Evolutionary conservation across 2,329 filamentous ascomycete genomes (phyloP).

Genomic region (Claviceps sp.): DNA sequence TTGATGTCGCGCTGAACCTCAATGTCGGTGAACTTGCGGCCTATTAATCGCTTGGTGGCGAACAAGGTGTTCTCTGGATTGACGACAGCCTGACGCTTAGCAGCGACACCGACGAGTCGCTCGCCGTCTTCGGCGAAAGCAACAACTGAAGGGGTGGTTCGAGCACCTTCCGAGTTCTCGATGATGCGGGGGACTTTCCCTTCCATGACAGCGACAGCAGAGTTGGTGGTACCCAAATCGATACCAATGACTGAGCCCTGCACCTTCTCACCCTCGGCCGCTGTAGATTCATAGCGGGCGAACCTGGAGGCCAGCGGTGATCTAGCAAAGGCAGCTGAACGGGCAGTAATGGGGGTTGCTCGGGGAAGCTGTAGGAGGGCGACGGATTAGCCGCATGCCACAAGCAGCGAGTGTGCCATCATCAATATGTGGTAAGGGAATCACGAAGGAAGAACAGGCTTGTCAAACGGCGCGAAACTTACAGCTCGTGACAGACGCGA

Average conservation of each 20-base stretch:
- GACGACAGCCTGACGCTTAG: slow-evolving; percentile 95
- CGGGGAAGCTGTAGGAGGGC: slow-evolving; percentile 52
- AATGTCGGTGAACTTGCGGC: slow-evolving; percentile 84
- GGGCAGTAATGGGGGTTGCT: slow-evolving; percentile 54
- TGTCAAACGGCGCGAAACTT: slow-evolving; percentile 27
- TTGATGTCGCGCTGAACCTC: slow-evolving; percentile 96
- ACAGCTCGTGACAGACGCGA: slow-evolving; percentile 63
- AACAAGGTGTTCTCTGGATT: slow-evolving; percentile 98
- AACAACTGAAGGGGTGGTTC: slow-evolving; percentile 61
- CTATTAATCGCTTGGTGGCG: slow-evolving; percentile 96
- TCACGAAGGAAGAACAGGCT: not conserved
- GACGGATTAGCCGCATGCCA: slow-evolving; percentile 10
- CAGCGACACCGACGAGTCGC: slow-evolving; percentile 90
- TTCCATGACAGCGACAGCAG: slow-evolving; percentile 94
- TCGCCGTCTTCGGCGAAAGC: slow-evolving; percentile 93
- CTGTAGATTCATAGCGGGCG: slow-evolving; percentile 62
- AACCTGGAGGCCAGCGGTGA: slow-evolving; percentile 61
- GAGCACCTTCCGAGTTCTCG: slow-evolving; percentile 83
- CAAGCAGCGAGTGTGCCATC: not conserved
- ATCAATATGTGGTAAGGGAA: not conserved
- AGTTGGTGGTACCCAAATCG: slow-evolving; percentile 96
- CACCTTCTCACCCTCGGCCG: slow-evolving; percentile 54
- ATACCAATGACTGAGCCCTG: slow-evolving; percentile 96
- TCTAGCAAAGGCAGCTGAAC: slow-evolving; percentile 53
- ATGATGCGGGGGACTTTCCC: slow-evolving; percentile 92